Conservation (phyloP, 495 filamentous ascomycete genomes). For the Penicillium coprophilum region DNA sequence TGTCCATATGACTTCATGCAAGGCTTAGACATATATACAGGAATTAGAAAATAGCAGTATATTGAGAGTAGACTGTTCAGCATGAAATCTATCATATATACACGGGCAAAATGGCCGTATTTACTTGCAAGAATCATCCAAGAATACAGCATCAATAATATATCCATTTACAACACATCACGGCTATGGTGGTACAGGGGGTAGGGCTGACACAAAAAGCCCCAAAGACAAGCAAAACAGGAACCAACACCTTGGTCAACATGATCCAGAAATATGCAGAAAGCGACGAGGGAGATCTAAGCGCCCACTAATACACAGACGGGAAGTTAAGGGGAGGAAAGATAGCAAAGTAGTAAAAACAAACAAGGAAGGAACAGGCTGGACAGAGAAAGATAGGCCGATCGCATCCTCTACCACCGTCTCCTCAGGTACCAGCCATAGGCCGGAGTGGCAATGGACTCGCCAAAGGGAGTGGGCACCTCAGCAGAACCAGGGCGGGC, state of each 20-base stretch:
- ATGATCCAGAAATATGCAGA: constrained; percentile 35
- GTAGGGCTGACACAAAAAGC: constrained; percentile 14
- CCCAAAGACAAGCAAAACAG: constrained; percentile 24
- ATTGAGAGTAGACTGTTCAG: neutral
- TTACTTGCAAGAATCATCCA: neutral
- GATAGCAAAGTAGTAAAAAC: constrained; percentile 19
- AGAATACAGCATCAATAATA: constrained; percentile 16
- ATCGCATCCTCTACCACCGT: constrained; percentile 53
- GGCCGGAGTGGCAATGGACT: constrained; percentile 64
- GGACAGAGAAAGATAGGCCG: constrained; percentile 9
- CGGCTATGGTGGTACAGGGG: constrained; percentile 35
- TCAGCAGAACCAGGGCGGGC: constrained; percentile 84
- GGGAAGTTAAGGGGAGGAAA: constrained; percentile 19
- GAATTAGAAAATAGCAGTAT: neutral
- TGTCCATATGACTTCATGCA: neutral
- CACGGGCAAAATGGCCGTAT: neutral
- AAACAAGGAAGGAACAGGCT: constrained; percentile 17
- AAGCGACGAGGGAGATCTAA: constrained; percentile 24
- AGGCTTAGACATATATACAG: neutral
- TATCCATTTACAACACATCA: constrained; percentile 33
- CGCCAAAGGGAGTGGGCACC: constrained; percentile 81
- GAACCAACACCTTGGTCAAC: constrained; percentile 37
- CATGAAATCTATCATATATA: neutral
- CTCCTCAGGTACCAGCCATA: constrained; percentile 93
- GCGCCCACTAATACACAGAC: constrained; percentile 44